Conservation (phyloP, 2,329 filamentous ascomycete genomes). For the Pseudogymnoascus sp. region DNA sequence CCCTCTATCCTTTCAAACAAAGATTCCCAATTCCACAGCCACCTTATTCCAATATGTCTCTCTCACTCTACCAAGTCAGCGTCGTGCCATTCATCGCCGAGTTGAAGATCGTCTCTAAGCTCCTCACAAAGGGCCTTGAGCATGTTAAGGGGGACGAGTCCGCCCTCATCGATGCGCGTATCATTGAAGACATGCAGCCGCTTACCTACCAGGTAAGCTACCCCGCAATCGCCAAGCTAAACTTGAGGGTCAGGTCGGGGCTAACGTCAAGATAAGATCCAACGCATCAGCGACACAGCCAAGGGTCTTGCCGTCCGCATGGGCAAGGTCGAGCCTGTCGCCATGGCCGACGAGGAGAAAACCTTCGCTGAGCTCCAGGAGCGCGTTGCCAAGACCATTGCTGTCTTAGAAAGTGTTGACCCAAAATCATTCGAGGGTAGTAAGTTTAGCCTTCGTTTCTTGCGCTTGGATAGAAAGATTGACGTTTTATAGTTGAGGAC, state of each 20-base stretch:
- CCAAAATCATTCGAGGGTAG: conserved; percentile 34
- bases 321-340: conserved; percentile 28
- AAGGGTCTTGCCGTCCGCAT: conserved; percentile 34
- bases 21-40: not conserved
- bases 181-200: conserved; percentile 42
- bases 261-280: conserved; percentile 26
- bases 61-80: conserved; percentile 29
- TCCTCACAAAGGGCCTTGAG: conserved; percentile 37
- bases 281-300: conserved; percentile 34
- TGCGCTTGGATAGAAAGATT: not conserved
- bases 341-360: conserved; percentile 35
- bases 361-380: conserved; percentile 41
- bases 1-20: not conserved
- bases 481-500: conserved; percentile 26
- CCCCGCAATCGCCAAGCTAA: not conserved
- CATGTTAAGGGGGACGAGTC: conserved; percentile 32
- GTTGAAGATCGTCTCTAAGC: conserved; percentile 34
- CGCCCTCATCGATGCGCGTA: conserved; percentile 29
- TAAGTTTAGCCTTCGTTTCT: not conserved
- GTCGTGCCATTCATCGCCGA: conserved; percentile 36
- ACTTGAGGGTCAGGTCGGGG: not conserved
- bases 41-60: conserved; percentile 16
- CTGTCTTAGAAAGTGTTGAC: conserved; percentile 37
- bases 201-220: conserved; percentile 36
- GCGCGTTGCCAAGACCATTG: conserved; percentile 39